Conservation (phyloP, 1,284 basidiomycete species). For the Rhodotorula sp. region DNA sequence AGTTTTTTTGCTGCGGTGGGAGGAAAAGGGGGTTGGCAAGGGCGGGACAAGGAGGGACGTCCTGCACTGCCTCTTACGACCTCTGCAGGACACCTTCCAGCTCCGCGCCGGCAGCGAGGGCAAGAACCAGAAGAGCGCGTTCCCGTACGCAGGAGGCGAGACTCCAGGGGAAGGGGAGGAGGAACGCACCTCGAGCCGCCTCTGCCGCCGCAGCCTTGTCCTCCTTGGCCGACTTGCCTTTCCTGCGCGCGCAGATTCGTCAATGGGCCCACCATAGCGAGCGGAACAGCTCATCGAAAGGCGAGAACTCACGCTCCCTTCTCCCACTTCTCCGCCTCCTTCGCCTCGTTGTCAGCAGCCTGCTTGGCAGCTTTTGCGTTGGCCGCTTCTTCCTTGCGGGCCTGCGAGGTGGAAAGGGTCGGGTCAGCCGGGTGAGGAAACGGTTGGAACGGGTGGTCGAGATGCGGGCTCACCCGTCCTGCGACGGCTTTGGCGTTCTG, state of each 20-base stretch:
- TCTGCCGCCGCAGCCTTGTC: conserved; percentile 48
- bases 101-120: conserved; percentile 1
- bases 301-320: conserved; percentile 18
- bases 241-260: background rate
- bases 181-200: conserved; percentile 9
- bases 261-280: background rate
- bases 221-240: conserved; percentile 37
- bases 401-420: background rate
- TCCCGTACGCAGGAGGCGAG: conserved; percentile 53
- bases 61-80: conserved; percentile 42
- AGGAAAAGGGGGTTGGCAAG: too few relatives aligned
- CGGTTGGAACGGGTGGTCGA: background rate
- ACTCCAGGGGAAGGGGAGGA: background rate
- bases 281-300: background rate
- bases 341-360: conserved; percentile 1
- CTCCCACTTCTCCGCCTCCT: conserved; percentile 24
- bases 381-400: conserved; percentile 21
- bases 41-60: background rate
- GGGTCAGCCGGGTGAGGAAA: background rate
- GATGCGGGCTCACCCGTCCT: background rate
- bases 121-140: conserved; percentile 47
- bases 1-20: conserved; percentile 51
- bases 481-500: conserved; percentile 8
- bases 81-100: conserved; percentile 36
- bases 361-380: conserved; percentile 15